These are phyloP conservation scores for Cucurbita pepo DNA, from an alignment of 306 rosid genomes.

Conservation along the genomic window DNA sequence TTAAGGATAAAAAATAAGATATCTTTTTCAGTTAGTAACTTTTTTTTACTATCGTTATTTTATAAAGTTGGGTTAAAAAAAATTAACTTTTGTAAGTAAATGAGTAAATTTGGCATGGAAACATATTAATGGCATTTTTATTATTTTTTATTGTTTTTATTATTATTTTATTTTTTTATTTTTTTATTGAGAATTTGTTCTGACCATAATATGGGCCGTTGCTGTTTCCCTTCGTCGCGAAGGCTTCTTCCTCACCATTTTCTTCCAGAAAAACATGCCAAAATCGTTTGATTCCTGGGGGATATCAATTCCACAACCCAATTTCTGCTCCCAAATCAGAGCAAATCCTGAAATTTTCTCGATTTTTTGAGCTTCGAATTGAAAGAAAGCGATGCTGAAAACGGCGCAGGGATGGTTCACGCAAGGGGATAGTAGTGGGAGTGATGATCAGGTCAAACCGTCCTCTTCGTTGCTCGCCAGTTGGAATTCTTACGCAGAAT, in stretches of 20 bases:
- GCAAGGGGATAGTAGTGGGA: conserved; percentile 11
- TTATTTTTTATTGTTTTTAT: too few species aligned
- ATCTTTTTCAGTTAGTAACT: too few species aligned
- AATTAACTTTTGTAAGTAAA: too few species aligned
- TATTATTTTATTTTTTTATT: too few species aligned
- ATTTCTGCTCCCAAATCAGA: neutral
- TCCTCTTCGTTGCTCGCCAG: conserved; percentile 53
- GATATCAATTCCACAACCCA: neutral
- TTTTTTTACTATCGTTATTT: too few species aligned
- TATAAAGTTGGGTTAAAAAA: too few species aligned
- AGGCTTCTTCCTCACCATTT: neutral
- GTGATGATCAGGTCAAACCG: conserved; percentile 26
- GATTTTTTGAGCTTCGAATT: neutral
- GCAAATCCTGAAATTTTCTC: neutral
- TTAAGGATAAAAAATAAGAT: too few species aligned
- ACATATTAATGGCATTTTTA: too few species aligned
- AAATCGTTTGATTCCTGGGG: neutral
- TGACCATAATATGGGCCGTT: neutral
- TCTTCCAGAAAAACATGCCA: neutral
- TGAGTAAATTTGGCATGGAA: too few species aligned
- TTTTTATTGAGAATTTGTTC: too few species aligned
- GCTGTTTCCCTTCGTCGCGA: neutral
- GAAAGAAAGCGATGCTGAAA: conserved; percentile 35
- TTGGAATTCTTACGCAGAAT: conserved; percentile 76
- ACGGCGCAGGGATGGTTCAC: conserved; percentile 89